Evolutionary conservation across 192 early-diverging fungal genomes (phyloP).

Genomic region (Gonapodya sp.): DNA sequence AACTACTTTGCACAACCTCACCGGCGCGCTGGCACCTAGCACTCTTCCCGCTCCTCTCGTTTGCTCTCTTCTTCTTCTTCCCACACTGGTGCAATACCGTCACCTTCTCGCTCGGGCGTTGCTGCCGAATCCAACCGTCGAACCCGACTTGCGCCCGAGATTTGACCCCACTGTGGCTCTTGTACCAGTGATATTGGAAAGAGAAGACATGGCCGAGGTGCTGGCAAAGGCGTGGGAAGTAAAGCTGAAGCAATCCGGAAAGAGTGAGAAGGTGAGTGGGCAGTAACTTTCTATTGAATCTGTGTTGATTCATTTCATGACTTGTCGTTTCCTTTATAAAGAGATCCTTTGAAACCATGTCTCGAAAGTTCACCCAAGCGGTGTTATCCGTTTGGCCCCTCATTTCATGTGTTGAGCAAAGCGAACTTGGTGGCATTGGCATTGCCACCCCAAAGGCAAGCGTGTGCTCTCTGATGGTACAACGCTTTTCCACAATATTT

Average conservation of each 20-base stretch:
- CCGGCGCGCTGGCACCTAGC: background rate
- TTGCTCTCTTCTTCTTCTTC: background rate
- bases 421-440: too few species aligned
- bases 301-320: background rate
- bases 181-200: background rate
- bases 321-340: background rate
- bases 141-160: background rate
- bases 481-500: too few species aligned
- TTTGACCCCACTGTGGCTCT: background rate
- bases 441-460: too few species aligned
- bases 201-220: background rate
- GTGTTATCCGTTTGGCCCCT: background rate
- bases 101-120: background rate
- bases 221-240: background rate
- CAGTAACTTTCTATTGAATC: background rate
- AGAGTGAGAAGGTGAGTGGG: background rate
- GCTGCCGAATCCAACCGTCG: background rate
- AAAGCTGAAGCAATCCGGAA: background rate
- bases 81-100: background rate
- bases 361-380: background rate
- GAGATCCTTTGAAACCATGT: background rate
- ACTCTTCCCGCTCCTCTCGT: background rate
- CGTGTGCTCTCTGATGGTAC: too few species aligned
- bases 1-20: background rate
- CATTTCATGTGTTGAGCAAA: background rate